phyloP scores from a whole-genome alignment of 2,329 filamentous ascomycete species.

The Clarireedia paspali region DNA sequence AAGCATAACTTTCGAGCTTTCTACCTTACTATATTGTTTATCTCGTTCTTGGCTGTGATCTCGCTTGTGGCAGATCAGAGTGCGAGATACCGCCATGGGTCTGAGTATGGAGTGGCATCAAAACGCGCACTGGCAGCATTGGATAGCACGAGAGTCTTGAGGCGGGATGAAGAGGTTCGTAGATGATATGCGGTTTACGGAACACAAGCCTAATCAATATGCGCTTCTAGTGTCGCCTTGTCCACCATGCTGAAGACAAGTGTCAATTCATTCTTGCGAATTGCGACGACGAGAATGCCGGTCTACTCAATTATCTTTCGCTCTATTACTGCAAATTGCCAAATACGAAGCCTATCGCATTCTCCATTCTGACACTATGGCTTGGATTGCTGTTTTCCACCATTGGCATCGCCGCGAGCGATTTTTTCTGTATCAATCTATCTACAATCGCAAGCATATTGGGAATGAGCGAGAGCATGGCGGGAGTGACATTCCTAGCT shows the following conservation, averaged over 20 bases:
- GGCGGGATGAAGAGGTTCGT: conserved; percentile 29
- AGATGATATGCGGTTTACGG: neutral
- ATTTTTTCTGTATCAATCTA: conserved; percentile 96
- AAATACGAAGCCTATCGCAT: conserved; percentile 66
- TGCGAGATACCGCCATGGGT: conserved; percentile 24
- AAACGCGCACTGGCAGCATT: conserved; percentile 21
- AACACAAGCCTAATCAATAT: conserved; percentile 1
- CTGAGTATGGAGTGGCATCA: conserved; percentile 23
- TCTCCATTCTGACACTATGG: conserved; percentile 72
- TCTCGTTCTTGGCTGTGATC: conserved; percentile 25
- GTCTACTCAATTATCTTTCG: conserved; percentile 78
- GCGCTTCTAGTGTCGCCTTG: conserved; percentile 58
- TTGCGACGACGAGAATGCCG: conserved; percentile 83
- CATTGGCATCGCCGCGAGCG: conserved; percentile 93
- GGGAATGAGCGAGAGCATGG: conserved; percentile 91
- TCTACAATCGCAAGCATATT: conserved; percentile 85
- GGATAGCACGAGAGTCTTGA: conserved; percentile 21
- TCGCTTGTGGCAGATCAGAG: conserved; percentile 26
- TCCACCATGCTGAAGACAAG: conserved; percentile 71
- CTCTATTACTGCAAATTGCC: conserved; percentile 82
- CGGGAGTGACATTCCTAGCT: conserved; percentile 91
- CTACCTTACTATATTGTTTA: conserved; percentile 26
- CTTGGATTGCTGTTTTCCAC: conserved; percentile 87
- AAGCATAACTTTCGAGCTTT: conserved; percentile 28
- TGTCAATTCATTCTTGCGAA: conserved; percentile 79